phyloP scores from a whole-genome alignment of 352 stramenopile species.

The Phytophthora foliorum region DNA sequence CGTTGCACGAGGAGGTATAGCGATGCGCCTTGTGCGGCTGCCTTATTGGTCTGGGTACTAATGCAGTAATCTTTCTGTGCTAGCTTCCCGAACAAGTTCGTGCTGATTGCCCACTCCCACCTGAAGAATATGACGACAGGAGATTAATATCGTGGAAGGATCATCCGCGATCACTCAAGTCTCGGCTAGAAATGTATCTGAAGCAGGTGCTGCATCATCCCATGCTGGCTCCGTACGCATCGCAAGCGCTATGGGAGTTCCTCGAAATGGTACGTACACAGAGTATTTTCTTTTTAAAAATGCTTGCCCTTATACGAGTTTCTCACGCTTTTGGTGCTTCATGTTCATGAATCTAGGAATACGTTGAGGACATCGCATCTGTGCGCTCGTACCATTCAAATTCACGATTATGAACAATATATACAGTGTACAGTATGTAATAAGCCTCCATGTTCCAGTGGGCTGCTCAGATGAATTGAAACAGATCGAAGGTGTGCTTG shows the following conservation, averaged over 20 bases:
- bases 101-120: constrained; percentile 53
- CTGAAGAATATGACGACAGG: constrained; percentile 48
- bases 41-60: not conserved
- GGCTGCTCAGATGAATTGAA: no score
- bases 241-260: constrained; percentile 76
- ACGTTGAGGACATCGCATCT: constrained; percentile 54
- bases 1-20: constrained; percentile 62
- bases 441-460: no score
- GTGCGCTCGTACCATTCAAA: constrained; percentile 58
- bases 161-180: constrained; percentile 67
- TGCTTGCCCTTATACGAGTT: not conserved
- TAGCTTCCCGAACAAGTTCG: constrained; percentile 61
- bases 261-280: constrained; percentile 62
- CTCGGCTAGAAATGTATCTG: constrained; percentile 72
- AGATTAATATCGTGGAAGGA: constrained; percentile 72
- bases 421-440: not conserved
- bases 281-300: not conserved
- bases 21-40: not conserved
- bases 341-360: constrained; percentile 50
- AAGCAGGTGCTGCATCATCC: constrained; percentile 61
- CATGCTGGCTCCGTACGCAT: constrained; percentile 60
- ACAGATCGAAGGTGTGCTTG: no score
- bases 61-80: not conserved
- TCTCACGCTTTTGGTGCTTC: constrained; percentile 3
- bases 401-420: constrained; percentile 38